Conservation (phyloP, 1,284 basidiomycete genomes). For the Sanghuangporus baumii region DNA sequence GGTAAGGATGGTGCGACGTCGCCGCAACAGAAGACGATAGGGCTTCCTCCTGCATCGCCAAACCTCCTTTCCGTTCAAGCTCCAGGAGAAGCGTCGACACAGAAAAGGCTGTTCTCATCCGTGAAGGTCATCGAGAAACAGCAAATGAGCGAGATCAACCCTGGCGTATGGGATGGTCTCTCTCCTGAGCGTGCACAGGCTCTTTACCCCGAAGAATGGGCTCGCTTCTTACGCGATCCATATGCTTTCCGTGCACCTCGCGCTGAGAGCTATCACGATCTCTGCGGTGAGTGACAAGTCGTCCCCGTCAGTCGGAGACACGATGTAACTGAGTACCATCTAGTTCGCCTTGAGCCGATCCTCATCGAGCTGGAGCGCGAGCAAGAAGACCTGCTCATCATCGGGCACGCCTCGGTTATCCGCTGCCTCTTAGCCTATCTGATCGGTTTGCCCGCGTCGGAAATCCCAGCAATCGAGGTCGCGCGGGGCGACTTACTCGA, state of each 20-base stretch:
- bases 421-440: slow-evolving; percentile 90
- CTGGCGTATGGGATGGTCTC: slow-evolving; percentile 94
- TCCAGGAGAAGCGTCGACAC: slow-evolving; percentile 21
- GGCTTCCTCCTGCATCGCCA: neutral
- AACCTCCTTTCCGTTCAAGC: neutral
- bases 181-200: slow-evolving; percentile 86
- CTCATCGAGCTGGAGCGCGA: slow-evolving; percentile 82
- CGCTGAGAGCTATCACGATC: slow-evolving; percentile 91
- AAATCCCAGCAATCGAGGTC: slow-evolving; percentile 96
- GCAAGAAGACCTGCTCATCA: slow-evolving; percentile 72
- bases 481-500: slow-evolving; percentile 87
- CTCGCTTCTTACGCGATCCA: slow-evolving; percentile 86
- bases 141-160: slow-evolving; percentile 98
- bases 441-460: slow-evolving; percentile 91
- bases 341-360: slow-evolving; percentile 75
- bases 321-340: neutral
- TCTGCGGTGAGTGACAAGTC: slow-evolving; percentile 49
- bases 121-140: slow-evolving; percentile 91
- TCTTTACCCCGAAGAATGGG: slow-evolving; percentile 92
- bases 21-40: neutral
- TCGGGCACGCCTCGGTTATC: slow-evolving; percentile 93
- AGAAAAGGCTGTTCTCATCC: slow-evolving; percentile 29
- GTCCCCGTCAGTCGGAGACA: neutral
- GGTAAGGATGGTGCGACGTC: neutral
- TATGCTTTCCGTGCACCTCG: slow-evolving; percentile 90